Percentiles rank a stretch among this genome's conserved stretches.
phyloP scores from a whole-genome alignment of 345 rosid genomes.

The Theobroma cacao region DNA sequence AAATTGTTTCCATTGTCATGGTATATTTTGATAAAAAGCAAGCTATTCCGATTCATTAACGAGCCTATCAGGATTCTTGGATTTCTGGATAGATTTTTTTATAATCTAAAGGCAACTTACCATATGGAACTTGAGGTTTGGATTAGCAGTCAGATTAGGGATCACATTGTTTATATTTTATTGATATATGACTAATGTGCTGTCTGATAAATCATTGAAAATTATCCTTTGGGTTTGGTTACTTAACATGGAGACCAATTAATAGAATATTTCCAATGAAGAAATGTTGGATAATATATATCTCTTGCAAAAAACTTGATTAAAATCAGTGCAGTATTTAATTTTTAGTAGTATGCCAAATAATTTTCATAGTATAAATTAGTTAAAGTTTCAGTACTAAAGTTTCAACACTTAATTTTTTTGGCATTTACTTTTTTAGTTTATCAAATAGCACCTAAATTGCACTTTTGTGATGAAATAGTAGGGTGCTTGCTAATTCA shows the following conservation, averaged over 20 bases:
- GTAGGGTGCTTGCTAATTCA: not conserved
- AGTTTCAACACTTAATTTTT: not conserved
- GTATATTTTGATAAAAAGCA: not conserved
- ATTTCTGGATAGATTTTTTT: not conserved
- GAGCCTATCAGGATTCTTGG: not conserved
- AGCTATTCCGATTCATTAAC: not conserved
- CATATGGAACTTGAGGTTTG: not conserved
- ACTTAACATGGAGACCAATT: not conserved
- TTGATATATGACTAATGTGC: not conserved
- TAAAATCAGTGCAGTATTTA: not conserved
- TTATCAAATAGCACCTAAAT: not conserved
- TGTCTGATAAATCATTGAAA: not conserved
- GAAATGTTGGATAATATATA: not conserved
- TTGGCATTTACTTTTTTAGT: not conserved
- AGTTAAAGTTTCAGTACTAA: not conserved
- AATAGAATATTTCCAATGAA: not conserved
- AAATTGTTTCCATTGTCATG: not conserved
- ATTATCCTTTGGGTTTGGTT: not conserved
- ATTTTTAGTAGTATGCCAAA: not conserved
- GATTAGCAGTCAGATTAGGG: not conserved
- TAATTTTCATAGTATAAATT: not conserved
- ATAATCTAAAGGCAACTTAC: not conserved
- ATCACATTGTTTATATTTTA: slow-evolving; percentile 6
- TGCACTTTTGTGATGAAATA: not conserved
- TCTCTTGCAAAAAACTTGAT: not conserved